Conservation (phyloP, 1,139 yeast species). For the Taphrina populina region DNA sequence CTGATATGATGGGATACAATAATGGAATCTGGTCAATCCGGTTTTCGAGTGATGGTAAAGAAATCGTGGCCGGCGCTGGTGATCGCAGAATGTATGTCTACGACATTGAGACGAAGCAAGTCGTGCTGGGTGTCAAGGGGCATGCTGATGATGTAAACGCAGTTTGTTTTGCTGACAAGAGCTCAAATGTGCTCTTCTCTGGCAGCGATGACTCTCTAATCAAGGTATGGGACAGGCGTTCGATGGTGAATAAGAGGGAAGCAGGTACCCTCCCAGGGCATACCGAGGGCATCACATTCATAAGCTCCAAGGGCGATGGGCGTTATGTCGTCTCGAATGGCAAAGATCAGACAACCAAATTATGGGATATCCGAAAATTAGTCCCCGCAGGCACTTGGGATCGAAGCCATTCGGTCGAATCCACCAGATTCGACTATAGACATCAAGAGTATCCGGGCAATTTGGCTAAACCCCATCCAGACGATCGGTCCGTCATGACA, state of each 20-base stretch:
- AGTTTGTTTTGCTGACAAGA: constrained; percentile 74
- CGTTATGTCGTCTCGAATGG: constrained; percentile 43
- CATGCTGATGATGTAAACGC: constrained; percentile 60
- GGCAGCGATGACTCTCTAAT: constrained; percentile 83
- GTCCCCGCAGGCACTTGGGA: constrained; percentile 37
- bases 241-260: constrained; percentile 52
- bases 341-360: constrained; percentile 45
- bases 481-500: constrained; percentile 44
- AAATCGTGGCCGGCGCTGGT: constrained; percentile 41
- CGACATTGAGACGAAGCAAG: constrained; percentile 38
- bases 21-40: constrained; percentile 41
- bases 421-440: constrained; percentile 43
- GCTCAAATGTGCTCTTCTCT: constrained; percentile 68
- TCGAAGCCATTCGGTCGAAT: constrained; percentile 25
- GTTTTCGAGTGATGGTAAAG: constrained; percentile 40
- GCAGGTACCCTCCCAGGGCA: constrained; percentile 70
- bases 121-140: constrained; percentile 64
- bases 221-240: constrained; percentile 75
- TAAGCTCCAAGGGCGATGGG: constrained; percentile 43
- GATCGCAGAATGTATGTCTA: constrained; percentile 39
- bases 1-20: constrained; percentile 23
- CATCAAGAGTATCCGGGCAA: constrained; percentile 41
- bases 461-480: constrained; percentile 40
- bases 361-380: constrained; percentile 44
- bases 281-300: constrained; percentile 52